Evolutionary conservation across 352 stramenopile genomes (phyloP).

Genomic region (Globisporangium splendens): DNA sequence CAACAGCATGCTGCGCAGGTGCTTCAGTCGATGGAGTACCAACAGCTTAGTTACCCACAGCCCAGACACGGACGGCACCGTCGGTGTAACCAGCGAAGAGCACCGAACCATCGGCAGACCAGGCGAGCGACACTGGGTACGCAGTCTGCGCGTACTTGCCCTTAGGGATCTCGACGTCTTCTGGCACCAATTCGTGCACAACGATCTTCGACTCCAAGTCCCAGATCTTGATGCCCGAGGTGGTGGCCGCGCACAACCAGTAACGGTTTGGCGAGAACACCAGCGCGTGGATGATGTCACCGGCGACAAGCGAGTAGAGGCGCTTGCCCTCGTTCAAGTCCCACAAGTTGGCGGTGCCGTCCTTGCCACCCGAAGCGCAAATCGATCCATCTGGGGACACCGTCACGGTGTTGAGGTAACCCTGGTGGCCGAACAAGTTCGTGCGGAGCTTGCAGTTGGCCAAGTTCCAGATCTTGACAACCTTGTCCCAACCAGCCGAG

Average conservation of each 20-base stretch:
- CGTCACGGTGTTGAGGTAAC: slow-evolving; percentile 99
- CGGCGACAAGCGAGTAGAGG: slow-evolving; percentile 98
- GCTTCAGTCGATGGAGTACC: background rate
- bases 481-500: slow-evolving; percentile 98
- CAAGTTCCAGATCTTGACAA: slow-evolving; percentile 99
- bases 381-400: slow-evolving; percentile 99
- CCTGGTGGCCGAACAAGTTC: slow-evolving; percentile 98
- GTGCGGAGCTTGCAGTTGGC: slow-evolving; percentile 99
- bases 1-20: slow-evolving; percentile 3
- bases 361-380: slow-evolving; percentile 99
- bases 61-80: slow-evolving; percentile 96
- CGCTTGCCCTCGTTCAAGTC: slow-evolving; percentile 99
- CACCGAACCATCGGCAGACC: slow-evolving; percentile 97
- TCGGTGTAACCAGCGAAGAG: slow-evolving; percentile 99
- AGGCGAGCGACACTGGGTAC: slow-evolving; percentile 97
- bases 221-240: slow-evolving; percentile 99
- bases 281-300: slow-evolving; percentile 96
- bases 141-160: slow-evolving; percentile 93
- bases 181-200: slow-evolving; percentile 95
- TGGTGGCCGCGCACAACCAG: slow-evolving; percentile 99
- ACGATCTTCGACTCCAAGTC: slow-evolving; percentile 99
- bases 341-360: slow-evolving; percentile 99
- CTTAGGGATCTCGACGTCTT: slow-evolving; percentile 85
- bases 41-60: slow-evolving; percentile 79
- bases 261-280: slow-evolving; percentile 99